Percentiles rank a stretch among this genome's conserved stretches.
These are phyloP conservation scores for Pyracantha coccinea DNA, from an alignment of 331 rosid genomes.

Conservation along the genomic window DNA sequence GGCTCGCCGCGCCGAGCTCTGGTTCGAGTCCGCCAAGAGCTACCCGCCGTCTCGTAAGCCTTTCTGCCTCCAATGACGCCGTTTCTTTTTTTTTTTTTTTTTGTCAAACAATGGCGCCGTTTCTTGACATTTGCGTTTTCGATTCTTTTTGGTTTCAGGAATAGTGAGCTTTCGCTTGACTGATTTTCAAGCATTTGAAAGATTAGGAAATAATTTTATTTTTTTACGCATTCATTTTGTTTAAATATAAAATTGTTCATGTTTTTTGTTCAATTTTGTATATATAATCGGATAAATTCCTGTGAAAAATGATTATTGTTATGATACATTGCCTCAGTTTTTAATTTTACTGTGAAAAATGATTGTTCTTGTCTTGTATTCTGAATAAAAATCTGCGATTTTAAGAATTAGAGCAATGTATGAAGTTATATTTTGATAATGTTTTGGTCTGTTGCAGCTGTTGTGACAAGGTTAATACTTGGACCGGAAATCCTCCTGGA, in stretches of 20 bases:
- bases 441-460: constrained; percentile 40
- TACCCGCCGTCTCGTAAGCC: constrained; percentile 72
- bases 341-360: not conserved
- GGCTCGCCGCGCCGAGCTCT: constrained; percentile 51
- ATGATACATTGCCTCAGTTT: not conserved
- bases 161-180: not conserved
- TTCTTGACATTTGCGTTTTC: not conserved
- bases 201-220: not conserved
- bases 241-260: not conserved
- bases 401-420: not conserved
- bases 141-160: not conserved
- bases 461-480: constrained; percentile 47
- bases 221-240: not conserved
- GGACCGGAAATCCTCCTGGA: constrained; percentile 37
- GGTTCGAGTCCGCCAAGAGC: constrained; percentile 60
- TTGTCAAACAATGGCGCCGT: not conserved
- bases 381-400: not conserved
- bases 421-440: not conserved
- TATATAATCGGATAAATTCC: not conserved
- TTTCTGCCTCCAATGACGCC: not conserved
- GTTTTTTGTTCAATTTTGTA: not conserved
- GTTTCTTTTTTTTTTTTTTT: not conserved
- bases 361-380: not conserved
- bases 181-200: not conserved
- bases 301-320: not conserved